phyloP scores from a whole-genome alignment of 1,284 basidiomycete genomes.

The Cutaneotrichosporon mucoides region DNA sequence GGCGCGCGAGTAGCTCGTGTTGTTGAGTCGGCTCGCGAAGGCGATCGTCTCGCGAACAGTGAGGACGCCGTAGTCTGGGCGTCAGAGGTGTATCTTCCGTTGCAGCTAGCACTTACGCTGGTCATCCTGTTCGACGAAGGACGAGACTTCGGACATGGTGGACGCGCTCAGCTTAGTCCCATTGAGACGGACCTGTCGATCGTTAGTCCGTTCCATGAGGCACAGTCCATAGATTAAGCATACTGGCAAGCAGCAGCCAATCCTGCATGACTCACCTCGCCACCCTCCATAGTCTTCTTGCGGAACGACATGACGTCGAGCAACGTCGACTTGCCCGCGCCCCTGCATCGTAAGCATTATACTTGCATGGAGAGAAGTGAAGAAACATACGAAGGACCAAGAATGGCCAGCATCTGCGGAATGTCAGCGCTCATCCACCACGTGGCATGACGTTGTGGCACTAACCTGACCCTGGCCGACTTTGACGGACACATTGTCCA shows the following conservation, averaged over 20 bases:
- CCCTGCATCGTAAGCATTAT: background rate
- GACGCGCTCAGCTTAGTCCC: slow-evolving; percentile 10
- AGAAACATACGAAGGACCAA: slow-evolving; percentile 14
- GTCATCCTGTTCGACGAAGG: slow-evolving; percentile 51
- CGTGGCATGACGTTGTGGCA: background rate
- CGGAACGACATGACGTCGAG: slow-evolving; percentile 46
- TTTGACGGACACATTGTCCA: slow-evolving; percentile 15
- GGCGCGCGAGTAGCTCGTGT: slow-evolving; percentile 13
- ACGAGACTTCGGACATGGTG: slow-evolving; percentile 19
- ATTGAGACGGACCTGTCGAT: slow-evolving; percentile 13
- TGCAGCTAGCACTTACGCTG: slow-evolving; percentile 9
- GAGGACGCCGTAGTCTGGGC: slow-evolving; percentile 43
- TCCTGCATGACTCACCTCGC: slow-evolving; percentile 1
- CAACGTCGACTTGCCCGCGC: slow-evolving; percentile 46
- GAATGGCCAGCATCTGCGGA: slow-evolving; percentile 19
- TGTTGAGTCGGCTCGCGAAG: slow-evolving; percentile 11
- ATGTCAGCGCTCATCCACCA: no score
- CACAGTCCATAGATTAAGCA: no score
- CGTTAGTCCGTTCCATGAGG: no score
- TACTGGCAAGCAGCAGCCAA: no score
- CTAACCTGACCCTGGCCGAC: slow-evolving; percentile 9
- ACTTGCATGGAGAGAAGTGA: background rate
- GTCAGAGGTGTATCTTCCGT: background rate
- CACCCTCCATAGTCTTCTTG: slow-evolving; percentile 20
- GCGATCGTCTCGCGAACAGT: slow-evolving; percentile 42